Conservation (phyloP, 169 alveolate species). For the Plasmodium billcollinsi region DNA sequence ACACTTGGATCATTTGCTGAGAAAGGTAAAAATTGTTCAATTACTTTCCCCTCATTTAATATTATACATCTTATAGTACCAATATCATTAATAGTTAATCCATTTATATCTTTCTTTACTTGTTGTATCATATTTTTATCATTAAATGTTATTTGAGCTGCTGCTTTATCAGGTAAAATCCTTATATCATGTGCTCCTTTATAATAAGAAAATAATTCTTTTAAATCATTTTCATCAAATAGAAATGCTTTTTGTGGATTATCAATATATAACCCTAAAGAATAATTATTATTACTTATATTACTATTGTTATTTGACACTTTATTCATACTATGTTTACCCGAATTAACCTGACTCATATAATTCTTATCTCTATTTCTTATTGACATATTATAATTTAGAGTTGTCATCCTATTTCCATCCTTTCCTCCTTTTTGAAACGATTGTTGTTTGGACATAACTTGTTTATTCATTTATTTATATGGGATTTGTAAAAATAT, state of each 20-base stretch:
- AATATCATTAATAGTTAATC: conserved; percentile 65
- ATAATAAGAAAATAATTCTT: conserved; percentile 61
- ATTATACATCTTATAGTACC: conserved; percentile 74
- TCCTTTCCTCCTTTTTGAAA: conserved; percentile 30
- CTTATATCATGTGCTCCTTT: conserved; percentile 70
- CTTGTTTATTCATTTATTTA: conserved; percentile 21
- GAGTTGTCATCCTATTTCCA: conserved; percentile 23
- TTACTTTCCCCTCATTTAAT: conserved; percentile 64
- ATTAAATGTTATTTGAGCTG: conserved; percentile 75
- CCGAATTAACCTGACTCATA: conserved; percentile 6
- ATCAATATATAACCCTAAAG: conserved; percentile 69
- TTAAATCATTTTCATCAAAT: conserved; percentile 66
- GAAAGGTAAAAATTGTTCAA: conserved; percentile 73
- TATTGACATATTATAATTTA: conserved; percentile 9
- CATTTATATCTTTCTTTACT: conserved; percentile 70
- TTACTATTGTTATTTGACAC: conserved; percentile 2
- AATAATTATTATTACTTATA: conserved; percentile 47
- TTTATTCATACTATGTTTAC: conserved; percentile 19
- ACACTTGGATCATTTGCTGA: conserved; percentile 62
- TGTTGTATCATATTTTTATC: conserved; percentile 76
- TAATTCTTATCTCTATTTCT: conserved; percentile 28
- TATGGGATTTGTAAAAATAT: too few species aligned
- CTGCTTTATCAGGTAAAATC: conserved; percentile 59
- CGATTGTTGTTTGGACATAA: conserved; percentile 21
- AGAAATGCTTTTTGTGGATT: conserved; percentile 70